Conservation (phyloP, 768 basidiomycete genomes). For the Exidia glandulosa region DNA sequence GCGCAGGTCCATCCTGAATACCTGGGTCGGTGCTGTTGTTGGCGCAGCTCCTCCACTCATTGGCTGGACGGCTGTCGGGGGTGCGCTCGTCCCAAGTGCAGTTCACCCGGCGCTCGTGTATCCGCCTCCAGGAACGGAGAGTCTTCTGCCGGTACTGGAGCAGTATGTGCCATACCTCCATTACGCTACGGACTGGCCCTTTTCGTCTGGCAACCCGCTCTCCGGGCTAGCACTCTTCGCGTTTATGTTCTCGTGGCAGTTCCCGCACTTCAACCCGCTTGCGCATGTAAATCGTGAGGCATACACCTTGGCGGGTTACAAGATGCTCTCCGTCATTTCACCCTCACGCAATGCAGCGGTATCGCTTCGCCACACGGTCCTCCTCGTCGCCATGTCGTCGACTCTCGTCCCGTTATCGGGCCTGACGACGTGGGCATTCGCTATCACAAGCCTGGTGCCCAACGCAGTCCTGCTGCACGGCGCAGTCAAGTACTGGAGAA, state of each 20-base stretch:
- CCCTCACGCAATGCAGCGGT: constrained; percentile 78
- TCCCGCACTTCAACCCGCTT: constrained; percentile 95
- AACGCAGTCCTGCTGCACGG: constrained; percentile 59
- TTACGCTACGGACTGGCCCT: constrained; percentile 26
- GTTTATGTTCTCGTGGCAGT: constrained; percentile 93
- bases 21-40: constrained; percentile 90
- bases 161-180: constrained; percentile 26
- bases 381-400: constrained; percentile 69
- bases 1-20: constrained; percentile 69
- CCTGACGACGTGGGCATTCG: constrained; percentile 86
- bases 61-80: constrained; percentile 97
- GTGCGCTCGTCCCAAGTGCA: constrained; percentile 54
- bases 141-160: constrained; percentile 6
- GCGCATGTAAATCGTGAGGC: constrained; percentile 75
- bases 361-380: constrained; percentile 66
- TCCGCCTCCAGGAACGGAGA: constrained; percentile 32
- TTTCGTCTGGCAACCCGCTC: constrained; percentile 55
- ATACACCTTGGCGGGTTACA: constrained; percentile 89
- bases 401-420: constrained; percentile 80
- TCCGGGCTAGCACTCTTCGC: constrained; percentile 71
- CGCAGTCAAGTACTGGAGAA: constrained; percentile 66
- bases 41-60: constrained; percentile 90
- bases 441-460: constrained; percentile 61
- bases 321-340: constrained; percentile 77
- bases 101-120: constrained; percentile 48